phyloP scores from a whole-genome alignment of 495 filamentous ascomycete genomes.

The Extremus antarcticus region DNA sequence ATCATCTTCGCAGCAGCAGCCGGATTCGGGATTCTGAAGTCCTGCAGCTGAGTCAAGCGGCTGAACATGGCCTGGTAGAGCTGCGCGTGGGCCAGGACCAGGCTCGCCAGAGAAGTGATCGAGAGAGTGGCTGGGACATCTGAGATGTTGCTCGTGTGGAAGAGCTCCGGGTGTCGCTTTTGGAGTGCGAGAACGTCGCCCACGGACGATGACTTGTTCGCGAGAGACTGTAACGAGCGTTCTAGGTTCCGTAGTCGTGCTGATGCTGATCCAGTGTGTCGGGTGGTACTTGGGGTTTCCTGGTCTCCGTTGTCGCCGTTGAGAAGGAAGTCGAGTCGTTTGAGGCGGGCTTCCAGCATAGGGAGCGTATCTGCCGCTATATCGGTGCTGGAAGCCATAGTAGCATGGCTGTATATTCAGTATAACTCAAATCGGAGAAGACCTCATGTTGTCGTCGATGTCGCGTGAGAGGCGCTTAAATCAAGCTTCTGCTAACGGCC shows the following conservation, averaged over 20 bases:
- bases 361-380: constrained; percentile 54
- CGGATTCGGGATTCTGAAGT: constrained; percentile 9
- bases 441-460: background rate
- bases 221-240: constrained; percentile 26
- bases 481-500: background rate
- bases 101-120: constrained; percentile 43
- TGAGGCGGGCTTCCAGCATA: constrained; percentile 65
- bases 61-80: constrained; percentile 67
- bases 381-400: background rate
- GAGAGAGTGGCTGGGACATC: constrained; percentile 5
- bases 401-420: background rate
- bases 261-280: constrained; percentile 4
- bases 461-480: background rate
- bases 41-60: constrained; percentile 67
- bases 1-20: constrained; percentile 52
- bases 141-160: constrained; percentile 26
- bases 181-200: constrained; percentile 34
- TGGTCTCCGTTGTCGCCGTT: constrained; percentile 39
- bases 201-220: constrained; percentile 13
- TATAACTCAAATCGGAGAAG: no score
- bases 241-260: constrained; percentile 55
- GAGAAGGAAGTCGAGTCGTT: constrained; percentile 62
- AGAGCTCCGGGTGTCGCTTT: constrained; percentile 47
- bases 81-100: constrained; percentile 63
- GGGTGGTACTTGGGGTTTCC: background rate